These are phyloP conservation scores for Lolium perenne DNA, from an alignment of 176 grass and related monocot genomes.

Conservation along the genomic window DNA sequence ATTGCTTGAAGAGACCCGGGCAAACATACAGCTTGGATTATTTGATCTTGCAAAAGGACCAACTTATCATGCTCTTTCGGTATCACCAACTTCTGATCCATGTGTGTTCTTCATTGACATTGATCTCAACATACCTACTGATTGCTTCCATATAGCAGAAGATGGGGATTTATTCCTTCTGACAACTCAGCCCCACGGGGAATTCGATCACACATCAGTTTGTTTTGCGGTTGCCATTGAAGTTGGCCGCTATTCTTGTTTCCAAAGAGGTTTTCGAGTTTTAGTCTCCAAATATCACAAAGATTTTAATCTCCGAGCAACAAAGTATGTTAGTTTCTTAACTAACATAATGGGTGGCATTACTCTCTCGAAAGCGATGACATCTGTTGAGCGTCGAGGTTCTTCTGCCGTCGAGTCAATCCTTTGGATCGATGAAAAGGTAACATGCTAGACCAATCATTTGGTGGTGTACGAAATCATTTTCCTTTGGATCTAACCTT, in stretches of 20 bases:
- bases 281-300: background rate
- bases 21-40: background rate
- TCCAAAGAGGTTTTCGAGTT: background rate
- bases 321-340: background rate
- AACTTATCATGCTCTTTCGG: background rate
- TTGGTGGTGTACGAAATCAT: background rate
- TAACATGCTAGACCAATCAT: background rate
- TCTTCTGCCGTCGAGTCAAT: background rate
- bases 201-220: background rate
- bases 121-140: background rate
- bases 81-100: background rate
- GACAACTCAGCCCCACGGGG: background rate
- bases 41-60: background rate
- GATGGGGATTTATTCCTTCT: background rate
- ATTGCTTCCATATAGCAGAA: background rate
- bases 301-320: background rate
- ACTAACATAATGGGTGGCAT: background rate
- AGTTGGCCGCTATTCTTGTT: background rate
- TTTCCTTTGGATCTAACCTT: background rate
- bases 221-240: background rate
- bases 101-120: background rate
- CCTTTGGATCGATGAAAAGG: background rate
- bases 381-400: background rate
- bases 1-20: background rate
- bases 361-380: background rate